These are phyloP conservation scores for Nannochloropsis oceanica DNA, from an alignment of 108 stramenopile species.

Conservation along the genomic window DNA sequence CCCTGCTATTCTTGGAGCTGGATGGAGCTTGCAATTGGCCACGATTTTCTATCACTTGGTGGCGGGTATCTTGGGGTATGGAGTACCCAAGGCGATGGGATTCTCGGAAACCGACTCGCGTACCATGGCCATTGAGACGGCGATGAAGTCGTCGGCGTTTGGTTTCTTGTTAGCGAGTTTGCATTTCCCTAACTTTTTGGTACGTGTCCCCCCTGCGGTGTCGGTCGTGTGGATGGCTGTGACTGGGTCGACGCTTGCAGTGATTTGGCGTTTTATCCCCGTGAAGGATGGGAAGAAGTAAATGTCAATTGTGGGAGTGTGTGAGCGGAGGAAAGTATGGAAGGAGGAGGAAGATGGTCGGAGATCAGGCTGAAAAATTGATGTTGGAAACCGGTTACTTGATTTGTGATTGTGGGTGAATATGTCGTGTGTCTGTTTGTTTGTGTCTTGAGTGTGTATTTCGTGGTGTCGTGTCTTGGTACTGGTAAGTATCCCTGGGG, in stretches of 20 bases:
- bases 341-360: no score
- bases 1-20: conserved; percentile 62
- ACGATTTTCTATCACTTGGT: conserved; percentile 76
- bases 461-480: no score
- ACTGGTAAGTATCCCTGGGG: no score
- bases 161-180: conserved; percentile 92
- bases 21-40: conserved; percentile 42
- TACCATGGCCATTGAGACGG: conserved; percentile 95
- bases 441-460: no score
- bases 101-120: conserved; percentile 75
- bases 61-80: conserved; percentile 81
- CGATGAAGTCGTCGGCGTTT: conserved; percentile 93
- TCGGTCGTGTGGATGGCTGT: conserved; percentile 96
- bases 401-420: no score
- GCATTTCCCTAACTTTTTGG: conserved; percentile 81
- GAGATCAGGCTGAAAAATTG: no score
- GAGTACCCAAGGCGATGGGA: conserved; percentile 56
- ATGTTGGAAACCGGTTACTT: no score
- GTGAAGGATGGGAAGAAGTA: conserved; percentile 40
- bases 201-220: conserved; percentile 87
- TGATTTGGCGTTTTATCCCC: conserved; percentile 87
- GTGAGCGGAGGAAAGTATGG: no score
- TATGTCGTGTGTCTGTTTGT: no score
- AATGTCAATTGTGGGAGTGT: neutral
- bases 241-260: conserved; percentile 73